Percentiles rank a stretch among this genome's conserved stretches.
Conservation (phyloP, 2,329 filamentous ascomycete genomes). For the Cadophora gregata region DNA sequence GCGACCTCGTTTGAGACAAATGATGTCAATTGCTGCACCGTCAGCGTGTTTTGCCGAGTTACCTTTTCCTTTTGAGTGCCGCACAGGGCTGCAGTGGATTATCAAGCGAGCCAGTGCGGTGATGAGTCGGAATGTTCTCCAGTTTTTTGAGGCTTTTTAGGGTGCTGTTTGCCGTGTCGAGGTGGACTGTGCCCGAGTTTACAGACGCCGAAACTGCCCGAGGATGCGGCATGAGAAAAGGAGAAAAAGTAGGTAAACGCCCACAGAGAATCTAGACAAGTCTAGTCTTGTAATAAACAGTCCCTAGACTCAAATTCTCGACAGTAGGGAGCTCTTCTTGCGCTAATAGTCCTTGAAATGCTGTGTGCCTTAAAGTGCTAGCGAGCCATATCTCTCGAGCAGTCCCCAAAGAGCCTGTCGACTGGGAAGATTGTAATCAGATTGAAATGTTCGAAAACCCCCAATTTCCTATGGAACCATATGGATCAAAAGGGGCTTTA, state of each 20-base stretch:
- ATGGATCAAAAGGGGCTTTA: too few relatives aligned
- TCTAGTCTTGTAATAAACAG: not conserved
- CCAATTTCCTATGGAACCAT: too few relatives aligned
- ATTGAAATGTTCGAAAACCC: too few relatives aligned
- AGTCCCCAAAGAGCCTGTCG: too few relatives aligned
- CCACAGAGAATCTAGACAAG: not conserved
- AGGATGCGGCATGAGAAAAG: not conserved
- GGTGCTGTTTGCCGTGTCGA: not conserved
- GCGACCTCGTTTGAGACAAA: not conserved
- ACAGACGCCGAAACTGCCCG: not conserved
- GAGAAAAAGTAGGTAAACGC: not conserved
- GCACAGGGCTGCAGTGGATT: not conserved
- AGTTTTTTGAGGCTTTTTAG: not conserved
- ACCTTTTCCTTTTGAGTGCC: not conserved
- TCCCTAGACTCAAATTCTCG: too few relatives aligned
- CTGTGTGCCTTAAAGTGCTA: too few relatives aligned
- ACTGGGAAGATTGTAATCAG: too few relatives aligned
- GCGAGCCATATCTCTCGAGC: too few relatives aligned
- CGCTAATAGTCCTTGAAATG: too few relatives aligned
- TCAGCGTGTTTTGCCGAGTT: not conserved
- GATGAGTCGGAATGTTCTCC: not conserved
- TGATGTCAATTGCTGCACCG: slow-evolving; percentile 7
- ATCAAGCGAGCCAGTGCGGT: slow-evolving; percentile 4
- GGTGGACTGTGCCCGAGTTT: not conserved
- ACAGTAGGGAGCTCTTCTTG: too few relatives aligned